These are phyloP conservation scores for Copromyces sp. DNA, from an alignment of 495 filamentous ascomycete species.

Conservation along the genomic window DNA sequence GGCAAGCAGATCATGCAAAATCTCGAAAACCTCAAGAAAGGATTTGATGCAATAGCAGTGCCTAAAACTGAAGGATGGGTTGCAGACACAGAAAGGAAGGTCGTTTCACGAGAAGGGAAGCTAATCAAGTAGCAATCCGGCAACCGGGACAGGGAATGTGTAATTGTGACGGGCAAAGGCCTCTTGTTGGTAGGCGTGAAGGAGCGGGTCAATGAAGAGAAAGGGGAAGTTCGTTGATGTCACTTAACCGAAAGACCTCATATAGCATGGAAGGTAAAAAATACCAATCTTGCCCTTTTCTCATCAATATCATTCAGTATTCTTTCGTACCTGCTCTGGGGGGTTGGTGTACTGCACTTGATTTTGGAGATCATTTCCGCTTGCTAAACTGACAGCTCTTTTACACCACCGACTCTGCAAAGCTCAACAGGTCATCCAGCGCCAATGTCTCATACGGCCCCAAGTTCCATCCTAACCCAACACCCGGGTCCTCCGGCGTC, in stretches of 20 bases:
- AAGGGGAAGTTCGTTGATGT: not conserved
- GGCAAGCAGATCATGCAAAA: not conserved
- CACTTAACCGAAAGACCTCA: not conserved
- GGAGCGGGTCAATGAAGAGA: not conserved
- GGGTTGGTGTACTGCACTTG: not conserved
- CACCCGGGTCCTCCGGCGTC: constrained; percentile 26
- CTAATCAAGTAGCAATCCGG: not conserved
- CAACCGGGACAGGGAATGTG: not conserved
- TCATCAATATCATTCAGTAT: not conserved
- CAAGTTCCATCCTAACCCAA: constrained; percentile 27
- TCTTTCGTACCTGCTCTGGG: not conserved
- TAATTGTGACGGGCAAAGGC: not conserved
- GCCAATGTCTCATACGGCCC: constrained; percentile 27
- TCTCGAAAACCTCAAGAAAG: not conserved
- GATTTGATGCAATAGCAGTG: not conserved
- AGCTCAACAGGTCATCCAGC: constrained; percentile 28
- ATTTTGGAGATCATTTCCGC: not conserved
- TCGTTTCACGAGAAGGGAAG: not conserved
- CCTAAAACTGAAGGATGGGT: not conserved
- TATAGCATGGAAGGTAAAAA: not conserved
- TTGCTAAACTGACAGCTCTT: not conserved
- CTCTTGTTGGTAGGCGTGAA: not conserved
- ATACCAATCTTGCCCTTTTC: not conserved
- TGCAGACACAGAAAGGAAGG: not conserved
- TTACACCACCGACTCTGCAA: constrained; percentile 23